phyloP scores from a whole-genome alignment of 495 filamentous ascomycete species.

The Trichoderma gamsii region DNA sequence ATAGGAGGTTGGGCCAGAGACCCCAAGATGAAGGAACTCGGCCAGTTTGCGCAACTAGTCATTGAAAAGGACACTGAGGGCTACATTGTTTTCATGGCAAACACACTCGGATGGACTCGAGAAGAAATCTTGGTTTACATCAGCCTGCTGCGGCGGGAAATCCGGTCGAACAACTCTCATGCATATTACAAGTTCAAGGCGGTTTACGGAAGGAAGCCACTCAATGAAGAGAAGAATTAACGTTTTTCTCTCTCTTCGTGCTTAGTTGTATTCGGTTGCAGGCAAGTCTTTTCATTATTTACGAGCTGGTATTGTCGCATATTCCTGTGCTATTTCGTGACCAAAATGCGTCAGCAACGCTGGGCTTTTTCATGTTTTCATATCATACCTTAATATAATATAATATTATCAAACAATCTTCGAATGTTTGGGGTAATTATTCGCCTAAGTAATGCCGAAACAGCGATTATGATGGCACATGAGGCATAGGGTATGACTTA shows the following conservation, averaged over 20 bases:
- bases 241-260: neutral
- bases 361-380: too few species aligned
- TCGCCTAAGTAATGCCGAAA: too few species aligned
- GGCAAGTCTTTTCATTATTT: neutral
- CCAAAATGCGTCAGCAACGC: too few species aligned
- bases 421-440: too few species aligned
- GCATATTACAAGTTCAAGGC: constrained; percentile 27
- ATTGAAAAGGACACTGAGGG: constrained; percentile 31
- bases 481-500: too few species aligned
- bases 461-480: too few species aligned
- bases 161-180: constrained; percentile 25
- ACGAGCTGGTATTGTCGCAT: too few species aligned
- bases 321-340: too few species aligned
- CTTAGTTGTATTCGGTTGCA: too few species aligned
- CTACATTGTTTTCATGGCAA: constrained; percentile 30
- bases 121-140: constrained; percentile 33
- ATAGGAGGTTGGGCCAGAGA: constrained; percentile 48
- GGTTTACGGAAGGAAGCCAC: constrained; percentile 33
- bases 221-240: neutral
- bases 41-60: constrained; percentile 26
- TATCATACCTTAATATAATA: too few species aligned
- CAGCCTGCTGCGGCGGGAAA: constrained; percentile 30
- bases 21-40: constrained; percentile 43
- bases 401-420: too few species aligned
- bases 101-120: constrained; percentile 27